Evolutionary conservation across 768 basidiomycete genomes (phyloP).

Genomic region (Pisolithus sp.): DNA sequence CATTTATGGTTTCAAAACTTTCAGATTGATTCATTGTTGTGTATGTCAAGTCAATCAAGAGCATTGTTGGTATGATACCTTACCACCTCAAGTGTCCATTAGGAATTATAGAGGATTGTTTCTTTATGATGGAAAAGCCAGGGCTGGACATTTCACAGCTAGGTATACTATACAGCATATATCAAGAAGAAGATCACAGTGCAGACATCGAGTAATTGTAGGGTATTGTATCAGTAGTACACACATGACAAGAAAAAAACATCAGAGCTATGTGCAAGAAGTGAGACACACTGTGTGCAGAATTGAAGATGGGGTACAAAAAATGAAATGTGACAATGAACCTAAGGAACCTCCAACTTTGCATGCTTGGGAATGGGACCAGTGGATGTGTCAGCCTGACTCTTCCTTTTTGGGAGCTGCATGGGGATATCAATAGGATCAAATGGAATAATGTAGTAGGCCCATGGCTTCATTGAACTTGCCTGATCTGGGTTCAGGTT

Average conservation of each 20-base stretch:
- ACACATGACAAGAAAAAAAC: background rate
- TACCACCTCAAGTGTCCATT: background rate
- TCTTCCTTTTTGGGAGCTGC: background rate
- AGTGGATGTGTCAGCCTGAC: background rate
- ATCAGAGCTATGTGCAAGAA: background rate
- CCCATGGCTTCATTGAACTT: no score
- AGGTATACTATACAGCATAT: background rate
- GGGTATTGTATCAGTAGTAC: no score
- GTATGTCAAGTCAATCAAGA: background rate
- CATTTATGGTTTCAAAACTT: background rate
- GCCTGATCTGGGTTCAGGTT: background rate
- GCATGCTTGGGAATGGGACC: background rate
- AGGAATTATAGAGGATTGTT: background rate
- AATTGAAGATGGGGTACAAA: background rate
- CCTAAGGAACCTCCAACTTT: background rate
- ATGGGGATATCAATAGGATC: background rate
- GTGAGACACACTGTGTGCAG: background rate
- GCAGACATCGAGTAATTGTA: background rate
- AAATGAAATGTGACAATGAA: no score
- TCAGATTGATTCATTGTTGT: background rate
- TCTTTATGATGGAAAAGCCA: background rate
- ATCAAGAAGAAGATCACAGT: background rate
- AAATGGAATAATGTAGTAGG: no score
- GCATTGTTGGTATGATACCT: background rate
- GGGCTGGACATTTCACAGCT: background rate